Evolutionary conservation across 129 eudicot genomes (phyloP).

Genomic region (Flaveria brownii): DNA sequence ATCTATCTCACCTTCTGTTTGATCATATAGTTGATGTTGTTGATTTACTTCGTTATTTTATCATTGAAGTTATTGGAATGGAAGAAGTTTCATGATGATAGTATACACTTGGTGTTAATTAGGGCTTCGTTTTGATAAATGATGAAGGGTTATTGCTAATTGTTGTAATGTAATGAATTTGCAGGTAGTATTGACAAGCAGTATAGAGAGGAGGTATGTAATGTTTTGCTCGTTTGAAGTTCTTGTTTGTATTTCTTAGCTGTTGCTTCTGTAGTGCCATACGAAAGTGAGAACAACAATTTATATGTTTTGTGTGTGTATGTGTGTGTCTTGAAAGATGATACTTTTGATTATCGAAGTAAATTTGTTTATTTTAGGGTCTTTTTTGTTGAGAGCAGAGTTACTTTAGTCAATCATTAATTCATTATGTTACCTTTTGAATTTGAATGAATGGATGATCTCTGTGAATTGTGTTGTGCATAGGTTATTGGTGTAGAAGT

Average conservation of each 20-base stretch:
- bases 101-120: slow-evolving; percentile 8
- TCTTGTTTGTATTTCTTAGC: background rate
- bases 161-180: slow-evolving; percentile 8
- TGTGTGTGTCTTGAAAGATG: background rate
- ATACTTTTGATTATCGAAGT: background rate
- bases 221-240: background rate
- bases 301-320: background rate
- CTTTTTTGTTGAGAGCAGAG: background rate
- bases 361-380: background rate
- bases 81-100: background rate
- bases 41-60: background rate
- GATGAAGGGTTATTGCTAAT: slow-evolving; percentile 16
- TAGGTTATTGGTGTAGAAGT: slow-evolving; percentile 51
- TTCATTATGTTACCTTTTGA: background rate
- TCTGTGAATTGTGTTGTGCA: background rate
- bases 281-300: slow-evolving; percentile 2
- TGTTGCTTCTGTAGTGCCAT: background rate
- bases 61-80: background rate
- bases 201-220: slow-evolving; percentile 61
- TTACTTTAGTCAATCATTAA: background rate
- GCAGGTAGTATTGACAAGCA: slow-evolving; percentile 60
- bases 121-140: background rate
- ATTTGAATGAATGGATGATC: background rate
- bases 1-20: background rate
- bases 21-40: background rate